phyloP scores from a whole-genome alignment of 768 basidiomycete genomes.

The Russula abietina region DNA sequence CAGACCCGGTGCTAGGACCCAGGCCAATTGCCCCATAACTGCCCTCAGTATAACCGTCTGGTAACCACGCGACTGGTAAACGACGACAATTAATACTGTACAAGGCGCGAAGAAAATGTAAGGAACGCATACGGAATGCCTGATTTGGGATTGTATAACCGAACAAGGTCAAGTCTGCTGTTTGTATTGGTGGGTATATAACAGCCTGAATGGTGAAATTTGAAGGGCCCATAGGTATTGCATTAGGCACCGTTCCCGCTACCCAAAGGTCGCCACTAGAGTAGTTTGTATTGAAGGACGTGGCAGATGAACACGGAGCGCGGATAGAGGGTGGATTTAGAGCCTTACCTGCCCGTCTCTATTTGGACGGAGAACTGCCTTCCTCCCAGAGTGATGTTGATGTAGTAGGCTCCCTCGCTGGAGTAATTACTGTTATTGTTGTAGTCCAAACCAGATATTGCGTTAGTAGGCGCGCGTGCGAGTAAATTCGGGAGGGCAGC shows the following conservation, averaged over 20 bases:
- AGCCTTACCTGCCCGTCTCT: constrained; percentile 42
- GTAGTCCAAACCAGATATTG: too few relatives aligned
- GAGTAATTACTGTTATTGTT: too few relatives aligned
- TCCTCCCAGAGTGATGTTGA: too few relatives aligned
- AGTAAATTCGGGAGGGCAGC: too few relatives aligned
- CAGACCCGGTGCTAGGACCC: constrained; percentile 52
- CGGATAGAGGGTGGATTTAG: background rate
- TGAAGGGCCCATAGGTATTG: constrained; percentile 35
- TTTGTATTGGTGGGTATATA: too few relatives aligned
- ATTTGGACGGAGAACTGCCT: constrained; percentile 32
- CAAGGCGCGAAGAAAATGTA: constrained; percentile 23
- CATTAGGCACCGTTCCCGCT: constrained; percentile 38
- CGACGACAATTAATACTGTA: background rate
- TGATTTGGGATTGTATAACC: too few relatives aligned
- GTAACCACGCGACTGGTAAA: constrained; percentile 39
- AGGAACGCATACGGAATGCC: too few relatives aligned
- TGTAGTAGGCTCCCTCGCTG: too few relatives aligned
- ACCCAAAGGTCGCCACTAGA: constrained; percentile 61
- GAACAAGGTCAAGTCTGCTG: too few relatives aligned
- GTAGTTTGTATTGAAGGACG: background rate
- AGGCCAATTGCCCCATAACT: constrained; percentile 48
- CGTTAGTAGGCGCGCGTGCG: too few relatives aligned
- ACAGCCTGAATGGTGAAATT: too few relatives aligned
- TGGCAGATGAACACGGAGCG: background rate
- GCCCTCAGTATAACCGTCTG: constrained; percentile 31